Evolutionary conservation across 2,329 filamentous ascomycete species (phyloP).

Genomic region (Beauveria asiatica): DNA sequence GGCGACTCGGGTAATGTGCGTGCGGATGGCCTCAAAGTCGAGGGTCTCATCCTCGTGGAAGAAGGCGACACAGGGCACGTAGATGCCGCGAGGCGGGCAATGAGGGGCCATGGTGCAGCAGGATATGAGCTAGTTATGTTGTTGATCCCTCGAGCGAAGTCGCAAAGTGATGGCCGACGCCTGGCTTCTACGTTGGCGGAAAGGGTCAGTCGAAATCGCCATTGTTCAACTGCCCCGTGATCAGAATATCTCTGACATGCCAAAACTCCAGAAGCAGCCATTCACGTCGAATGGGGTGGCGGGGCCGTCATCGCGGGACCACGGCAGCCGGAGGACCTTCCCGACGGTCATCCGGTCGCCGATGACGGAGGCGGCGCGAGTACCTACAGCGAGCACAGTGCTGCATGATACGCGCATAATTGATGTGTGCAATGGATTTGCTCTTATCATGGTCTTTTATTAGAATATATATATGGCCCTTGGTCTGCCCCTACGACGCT

Average conservation of each 20-base stretch:
- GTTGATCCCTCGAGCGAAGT: background rate
- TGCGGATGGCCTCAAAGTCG: constrained; percentile 23
- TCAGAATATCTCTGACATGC: constrained; percentile 5
- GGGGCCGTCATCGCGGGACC: background rate
- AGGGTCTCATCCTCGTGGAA: constrained; percentile 27
- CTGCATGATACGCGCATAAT: background rate
- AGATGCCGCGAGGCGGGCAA: constrained; percentile 22
- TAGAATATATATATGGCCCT: background rate
- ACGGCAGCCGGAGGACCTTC: background rate
- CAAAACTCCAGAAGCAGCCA: constrained; percentile 1
- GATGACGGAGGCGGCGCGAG: background rate
- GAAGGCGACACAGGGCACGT: constrained; percentile 30
- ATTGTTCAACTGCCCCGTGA: background rate
- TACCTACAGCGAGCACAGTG: background rate
- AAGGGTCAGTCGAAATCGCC: background rate
- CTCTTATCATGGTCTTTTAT: background rate
- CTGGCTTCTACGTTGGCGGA: background rate
- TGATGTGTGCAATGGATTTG: background rate
- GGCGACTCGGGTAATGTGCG: constrained; percentile 36
- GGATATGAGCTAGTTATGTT: background rate
- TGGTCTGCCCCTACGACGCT: too few relatives aligned
- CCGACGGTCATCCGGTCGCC: background rate
- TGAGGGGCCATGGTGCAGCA: background rate
- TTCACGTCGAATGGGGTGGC: background rate
- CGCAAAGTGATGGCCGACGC: background rate